phyloP scores from a whole-genome alignment of 495 filamentous ascomycete genomes.

The Tirmania nivea region DNA sequence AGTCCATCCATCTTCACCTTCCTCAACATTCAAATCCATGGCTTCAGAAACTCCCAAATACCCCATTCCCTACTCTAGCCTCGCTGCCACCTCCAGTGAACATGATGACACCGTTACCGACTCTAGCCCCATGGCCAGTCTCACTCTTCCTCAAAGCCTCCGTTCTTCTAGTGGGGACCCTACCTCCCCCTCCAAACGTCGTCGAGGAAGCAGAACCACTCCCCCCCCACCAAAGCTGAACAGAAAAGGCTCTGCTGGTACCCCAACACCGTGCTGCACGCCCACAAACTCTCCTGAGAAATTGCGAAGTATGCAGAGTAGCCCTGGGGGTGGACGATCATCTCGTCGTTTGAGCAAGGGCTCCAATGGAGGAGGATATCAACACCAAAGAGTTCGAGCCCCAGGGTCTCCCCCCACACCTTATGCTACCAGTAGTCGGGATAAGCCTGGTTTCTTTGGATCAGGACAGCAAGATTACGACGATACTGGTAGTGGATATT shows the following conservation, averaged over 20 bases:
- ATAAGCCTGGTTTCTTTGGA: neutral
- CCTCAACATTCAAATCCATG: too few relatives aligned
- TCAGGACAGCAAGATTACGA: neutral
- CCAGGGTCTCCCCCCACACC: neutral
- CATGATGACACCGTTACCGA: too few relatives aligned
- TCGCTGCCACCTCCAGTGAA: too few relatives aligned
- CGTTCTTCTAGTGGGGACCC: too few relatives aligned
- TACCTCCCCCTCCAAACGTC: too few relatives aligned
- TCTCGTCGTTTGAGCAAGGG: neutral
- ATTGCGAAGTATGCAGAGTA: neutral
- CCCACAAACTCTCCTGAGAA: neutral
- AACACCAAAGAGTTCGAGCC: neutral
- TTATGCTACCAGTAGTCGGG: neutral
- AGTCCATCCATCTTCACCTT: too few relatives aligned
- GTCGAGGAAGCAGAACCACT: too few relatives aligned
- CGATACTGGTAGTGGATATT: neutral
- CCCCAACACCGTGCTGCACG: neutral
- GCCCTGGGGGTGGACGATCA: neutral
- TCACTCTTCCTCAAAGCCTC: too few relatives aligned
- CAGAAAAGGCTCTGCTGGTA: neutral
- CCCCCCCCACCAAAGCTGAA: too few relatives aligned
- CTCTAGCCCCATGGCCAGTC: too few relatives aligned
- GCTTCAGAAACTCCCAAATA: too few relatives aligned
- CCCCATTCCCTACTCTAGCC: too few relatives aligned
- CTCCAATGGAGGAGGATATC: neutral